Percentiles rank a stretch among this genome's conserved stretches.
phyloP scores from a whole-genome alignment of 345 rosid species.

The Eucalyptus caleyi region DNA sequence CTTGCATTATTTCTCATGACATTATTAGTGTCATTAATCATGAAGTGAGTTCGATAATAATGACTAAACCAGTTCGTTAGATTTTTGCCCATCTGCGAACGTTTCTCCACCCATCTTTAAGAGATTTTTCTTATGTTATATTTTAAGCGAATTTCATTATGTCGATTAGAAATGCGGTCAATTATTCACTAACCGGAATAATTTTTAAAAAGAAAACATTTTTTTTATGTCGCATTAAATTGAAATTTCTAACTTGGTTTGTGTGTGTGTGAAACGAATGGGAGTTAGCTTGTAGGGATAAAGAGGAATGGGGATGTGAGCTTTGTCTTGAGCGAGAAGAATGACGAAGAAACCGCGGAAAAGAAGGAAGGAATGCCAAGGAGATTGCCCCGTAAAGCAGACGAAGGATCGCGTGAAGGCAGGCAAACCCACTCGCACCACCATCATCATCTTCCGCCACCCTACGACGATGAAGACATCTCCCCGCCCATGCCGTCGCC shows the following conservation, averaged over 20 bases:
- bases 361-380: neutral
- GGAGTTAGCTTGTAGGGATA: neutral
- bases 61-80: neutral
- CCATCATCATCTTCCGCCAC: neutral
- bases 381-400: slow-evolving; percentile 8
- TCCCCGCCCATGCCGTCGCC: neutral
- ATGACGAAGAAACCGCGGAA: neutral
- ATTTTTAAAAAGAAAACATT: neutral
- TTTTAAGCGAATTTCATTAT: neutral
- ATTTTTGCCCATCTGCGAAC: neutral
- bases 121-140: neutral
- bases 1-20: neutral
- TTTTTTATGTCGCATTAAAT: neutral
- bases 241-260: neutral
- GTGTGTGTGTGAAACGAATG: neutral
- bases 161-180: neutral
- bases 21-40: neutral
- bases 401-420: slow-evolving; percentile 1
- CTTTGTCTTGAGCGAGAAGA: neutral
- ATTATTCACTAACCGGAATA: neutral
- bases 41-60: neutral
- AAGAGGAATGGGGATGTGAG: neutral
- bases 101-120: neutral
- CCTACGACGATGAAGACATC: neutral
- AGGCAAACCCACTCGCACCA: neutral